phyloP scores from a whole-genome alignment of 176 grass and related monocot genomes.

The Lolium perenne region DNA sequence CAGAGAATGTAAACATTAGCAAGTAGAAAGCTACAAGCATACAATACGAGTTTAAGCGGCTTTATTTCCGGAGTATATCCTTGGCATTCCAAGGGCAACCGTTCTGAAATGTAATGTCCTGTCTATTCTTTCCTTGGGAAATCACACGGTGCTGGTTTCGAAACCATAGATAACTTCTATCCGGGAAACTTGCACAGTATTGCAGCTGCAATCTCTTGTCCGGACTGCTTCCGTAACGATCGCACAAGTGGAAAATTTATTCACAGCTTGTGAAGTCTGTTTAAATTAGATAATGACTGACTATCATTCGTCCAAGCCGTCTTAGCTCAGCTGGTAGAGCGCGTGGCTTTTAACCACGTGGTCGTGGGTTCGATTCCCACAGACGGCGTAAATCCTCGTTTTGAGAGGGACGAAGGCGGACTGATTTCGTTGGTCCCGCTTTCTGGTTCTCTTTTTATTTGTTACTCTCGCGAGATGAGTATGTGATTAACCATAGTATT shows the following conservation, averaged over 20 bases:
- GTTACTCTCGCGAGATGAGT: too few relatives aligned
- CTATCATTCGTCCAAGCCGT: neutral
- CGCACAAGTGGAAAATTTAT: neutral
- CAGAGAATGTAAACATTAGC: neutral
- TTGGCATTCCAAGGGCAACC: neutral
- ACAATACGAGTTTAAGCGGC: neutral
- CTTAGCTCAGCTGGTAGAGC: conserved; percentile 62
- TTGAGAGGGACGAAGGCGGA: neutral
- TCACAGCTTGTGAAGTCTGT: fast-evolving
- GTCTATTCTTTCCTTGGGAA: neutral
- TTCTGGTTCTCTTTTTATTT: too few relatives aligned
- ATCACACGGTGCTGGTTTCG: neutral
- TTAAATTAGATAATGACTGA: fast-evolving
- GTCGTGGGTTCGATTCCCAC: conserved; percentile 70
- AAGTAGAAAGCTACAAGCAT: neutral
- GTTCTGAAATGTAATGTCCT: neutral
- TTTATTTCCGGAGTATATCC: neutral
- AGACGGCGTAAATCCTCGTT: too few relatives aligned
- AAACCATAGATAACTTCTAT: neutral
- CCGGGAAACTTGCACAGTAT: neutral
- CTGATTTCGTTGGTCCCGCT: neutral
- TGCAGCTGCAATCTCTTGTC: neutral
- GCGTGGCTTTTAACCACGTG: conserved; percentile 73
- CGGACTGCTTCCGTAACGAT: neutral
- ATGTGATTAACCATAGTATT: too few relatives aligned